Evolutionary conservation across 1,284 basidiomycete species (phyloP), one percentile per base, ranked within the genome.

Genomic region (Neotropicomus parvogracilis): DNA sequence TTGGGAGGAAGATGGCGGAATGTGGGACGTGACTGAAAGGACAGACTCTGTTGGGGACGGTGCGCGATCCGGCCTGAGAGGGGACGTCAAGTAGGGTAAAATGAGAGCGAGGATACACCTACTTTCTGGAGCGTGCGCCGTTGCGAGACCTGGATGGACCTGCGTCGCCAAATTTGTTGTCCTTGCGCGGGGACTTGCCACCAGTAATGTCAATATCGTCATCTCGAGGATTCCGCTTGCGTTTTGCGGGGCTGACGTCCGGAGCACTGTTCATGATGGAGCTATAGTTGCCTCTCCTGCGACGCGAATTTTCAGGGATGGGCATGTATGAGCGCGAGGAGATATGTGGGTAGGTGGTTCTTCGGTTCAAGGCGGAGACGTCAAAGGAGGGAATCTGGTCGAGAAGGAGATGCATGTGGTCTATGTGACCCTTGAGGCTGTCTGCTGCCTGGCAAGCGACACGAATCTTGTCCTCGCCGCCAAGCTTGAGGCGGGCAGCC

Each of bases 391-490:
- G 85, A n/a, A 88, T 65, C 56, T 78, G 71, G 63, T 81, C 72
- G n/a, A 85, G 71, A 16, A 90, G 75, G 17, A 73, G 70, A 40
- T 74, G 72, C 62, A 94, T 83, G 63, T 94, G 86, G 46, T 70
- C 66, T 48, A 80, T 76, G 67, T 94, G 89, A 5, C 75, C 71
- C 54, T 83, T 81, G 64, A 95, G 79, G 69, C 82, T 90, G 71
- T 99, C 95, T 46, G 93, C 92, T 10, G 95, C 95, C 58, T 89
- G 89, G 57, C 88, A 92, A 10, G 94, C 94, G 50, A 98, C 94
- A 60, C 95, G 83, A 66, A 99, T 98, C 78, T 99, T 99, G 82
- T 99, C 95, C 68, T 99, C 97, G 37, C 91, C 92, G 33, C 97
- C 97, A 50, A 95, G 82, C 68, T 94, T 94, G 72, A 97, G 91